Percentiles rank a stretch among this genome's conserved stretches.
Conservation (phyloP, 2,329 filamentous ascomycete genomes). For the Tolypocladium nubicola region DNA sequence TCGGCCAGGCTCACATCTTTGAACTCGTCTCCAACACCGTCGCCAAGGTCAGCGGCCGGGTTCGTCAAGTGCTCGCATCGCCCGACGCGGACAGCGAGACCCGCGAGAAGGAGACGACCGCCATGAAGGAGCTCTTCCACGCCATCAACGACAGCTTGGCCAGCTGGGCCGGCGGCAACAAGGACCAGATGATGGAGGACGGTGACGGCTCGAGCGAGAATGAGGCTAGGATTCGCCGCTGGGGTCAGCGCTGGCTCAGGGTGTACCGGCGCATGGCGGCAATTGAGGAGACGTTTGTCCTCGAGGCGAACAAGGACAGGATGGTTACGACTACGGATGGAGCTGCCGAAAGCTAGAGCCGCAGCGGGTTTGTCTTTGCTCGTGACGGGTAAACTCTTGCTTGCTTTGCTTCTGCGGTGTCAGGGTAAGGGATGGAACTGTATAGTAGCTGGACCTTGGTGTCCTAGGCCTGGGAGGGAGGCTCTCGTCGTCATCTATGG, state of each 20-base stretch:
- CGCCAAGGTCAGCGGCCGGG: slow-evolving; percentile 77
- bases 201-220: slow-evolving; percentile 48
- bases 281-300: slow-evolving; percentile 66
- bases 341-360: neutral
- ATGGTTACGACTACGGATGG: slow-evolving; percentile 3
- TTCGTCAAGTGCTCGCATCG: slow-evolving; percentile 66
- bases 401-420: neutral
- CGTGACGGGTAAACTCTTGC: neutral
- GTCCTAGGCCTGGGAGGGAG: neutral
- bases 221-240: slow-evolving; percentile 59
- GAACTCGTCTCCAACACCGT: slow-evolving; percentile 87
- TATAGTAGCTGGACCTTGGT: neutral
- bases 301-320: slow-evolving; percentile 17
- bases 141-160: slow-evolving; percentile 69
- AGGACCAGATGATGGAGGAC: slow-evolving; percentile 65
- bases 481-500: neutral
- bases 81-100: slow-evolving; percentile 54
- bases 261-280: slow-evolving; percentile 74
- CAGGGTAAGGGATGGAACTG: neutral
- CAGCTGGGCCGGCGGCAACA: slow-evolving; percentile 60
- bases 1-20: slow-evolving; percentile 69
- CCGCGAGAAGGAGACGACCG: slow-evolving; percentile 55
- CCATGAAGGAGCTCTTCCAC: slow-evolving; percentile 71
- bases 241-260: slow-evolving; percentile 78
- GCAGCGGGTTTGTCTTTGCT: neutral